These are phyloP conservation scores for Atalantia buxifolia DNA, from an alignment of 345 rosid genomes.

Conservation along the genomic window DNA sequence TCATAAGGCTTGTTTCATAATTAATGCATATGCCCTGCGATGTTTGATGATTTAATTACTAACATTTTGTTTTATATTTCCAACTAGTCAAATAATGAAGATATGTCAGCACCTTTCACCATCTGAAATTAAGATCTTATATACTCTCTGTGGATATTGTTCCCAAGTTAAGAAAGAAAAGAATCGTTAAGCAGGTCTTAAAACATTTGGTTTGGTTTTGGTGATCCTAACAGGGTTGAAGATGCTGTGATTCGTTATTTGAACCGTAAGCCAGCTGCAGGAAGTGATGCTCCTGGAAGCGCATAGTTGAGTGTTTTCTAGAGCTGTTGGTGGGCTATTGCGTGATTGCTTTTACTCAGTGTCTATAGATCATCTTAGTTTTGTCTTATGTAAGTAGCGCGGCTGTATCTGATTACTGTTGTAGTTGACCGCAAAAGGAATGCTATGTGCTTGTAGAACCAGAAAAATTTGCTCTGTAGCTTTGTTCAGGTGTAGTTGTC, in stretches of 20 bases:
- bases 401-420: conserved; percentile 11
- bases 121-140: neutral
- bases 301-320: conserved; percentile 33
- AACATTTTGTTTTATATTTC: neutral
- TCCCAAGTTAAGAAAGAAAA: neutral
- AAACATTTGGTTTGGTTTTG: neutral
- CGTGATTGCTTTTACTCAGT: conserved; percentile 1
- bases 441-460: conserved; percentile 14
- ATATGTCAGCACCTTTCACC: neutral
- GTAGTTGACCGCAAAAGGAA: conserved; percentile 2
- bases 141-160: neutral
- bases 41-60: neutral
- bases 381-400: conserved; percentile 11
- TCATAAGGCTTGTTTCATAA: neutral
- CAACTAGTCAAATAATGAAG: neutral
- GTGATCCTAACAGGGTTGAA: conserved; percentile 65
- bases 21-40: neutral
- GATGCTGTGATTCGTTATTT: conserved; percentile 94
- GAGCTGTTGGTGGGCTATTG: conserved; percentile 3
- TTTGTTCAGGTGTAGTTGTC: conserved; percentile 17
- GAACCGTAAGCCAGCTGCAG: conserved; percentile 88
- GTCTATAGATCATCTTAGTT: conserved; percentile 20
- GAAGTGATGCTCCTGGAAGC: conserved; percentile 86
- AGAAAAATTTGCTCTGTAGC: conserved; percentile 16
- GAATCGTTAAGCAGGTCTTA: neutral